Percentiles rank a stretch among this genome's conserved stretches.
These are phyloP conservation scores for Pseudohyphozyma bogoriensis DNA, from an alignment of 768 basidiomycete genomes.

Conservation along the genomic window DNA sequence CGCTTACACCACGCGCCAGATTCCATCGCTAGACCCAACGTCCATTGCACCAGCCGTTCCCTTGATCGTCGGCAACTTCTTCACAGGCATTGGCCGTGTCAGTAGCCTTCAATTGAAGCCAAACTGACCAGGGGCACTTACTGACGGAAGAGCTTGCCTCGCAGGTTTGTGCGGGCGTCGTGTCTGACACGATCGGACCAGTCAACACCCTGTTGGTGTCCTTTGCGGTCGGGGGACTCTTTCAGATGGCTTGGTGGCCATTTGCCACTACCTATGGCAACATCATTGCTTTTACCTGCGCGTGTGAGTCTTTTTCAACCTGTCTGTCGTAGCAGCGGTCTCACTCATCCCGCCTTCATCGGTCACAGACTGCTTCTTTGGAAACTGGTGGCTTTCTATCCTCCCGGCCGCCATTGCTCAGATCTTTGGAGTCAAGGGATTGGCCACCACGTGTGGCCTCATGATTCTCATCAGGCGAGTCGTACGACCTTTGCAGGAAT, in stretches of 20 bases:
- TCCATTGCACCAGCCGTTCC: slow-evolving; percentile 9
- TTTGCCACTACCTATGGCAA: slow-evolving; percentile 28
- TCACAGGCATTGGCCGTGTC: slow-evolving; percentile 17
- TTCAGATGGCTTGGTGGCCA: slow-evolving; percentile 32
- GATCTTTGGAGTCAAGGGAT: slow-evolving; percentile 17
- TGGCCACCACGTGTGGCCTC: slow-evolving; percentile 15
- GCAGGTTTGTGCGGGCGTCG: slow-evolving; percentile 25
- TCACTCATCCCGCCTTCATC: background rate
- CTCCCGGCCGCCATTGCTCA: background rate
- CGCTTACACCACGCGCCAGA: background rate
- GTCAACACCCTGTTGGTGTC: slow-evolving; percentile 33
- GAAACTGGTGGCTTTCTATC: too few species aligned
- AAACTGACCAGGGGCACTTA: background rate
- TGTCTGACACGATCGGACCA: slow-evolving; percentile 33
- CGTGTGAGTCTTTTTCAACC: slow-evolving; percentile 2
- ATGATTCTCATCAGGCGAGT: too few species aligned
- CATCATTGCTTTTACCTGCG: slow-evolving; percentile 29
- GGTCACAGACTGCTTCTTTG: background rate
- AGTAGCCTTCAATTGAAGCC: background rate
- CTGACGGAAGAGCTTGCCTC: background rate
- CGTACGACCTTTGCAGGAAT: too few species aligned
- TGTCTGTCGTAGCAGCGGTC: background rate
- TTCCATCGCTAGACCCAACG: slow-evolving; percentile 10
- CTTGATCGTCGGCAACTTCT: slow-evolving; percentile 22
- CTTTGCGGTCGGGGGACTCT: slow-evolving; percentile 13